Evolutionary conservation across 345 rosid species (phyloP), one percentile per base, ranked within the genome.

Genomic region (Populus simonii): DNA sequence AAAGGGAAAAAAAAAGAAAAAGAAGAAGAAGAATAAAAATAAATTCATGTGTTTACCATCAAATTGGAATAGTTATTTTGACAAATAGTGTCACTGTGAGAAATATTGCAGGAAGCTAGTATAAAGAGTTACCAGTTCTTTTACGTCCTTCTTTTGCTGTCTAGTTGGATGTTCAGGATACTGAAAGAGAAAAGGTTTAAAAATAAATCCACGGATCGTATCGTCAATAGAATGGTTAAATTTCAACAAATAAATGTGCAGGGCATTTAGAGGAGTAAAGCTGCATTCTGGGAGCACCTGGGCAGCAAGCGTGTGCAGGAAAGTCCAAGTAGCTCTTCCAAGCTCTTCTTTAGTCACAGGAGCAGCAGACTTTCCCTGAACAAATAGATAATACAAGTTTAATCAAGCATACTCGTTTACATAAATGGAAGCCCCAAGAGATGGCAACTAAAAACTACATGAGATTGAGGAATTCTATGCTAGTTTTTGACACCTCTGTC

Each of bases 141-240:
- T 96, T 43, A 92, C 93, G 79, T 93, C 98, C 79, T 86, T 92
- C 90, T 90, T 96, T 43, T 96, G 98, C 82, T 90, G 97, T 78
- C 98, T 89, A n/a, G 98, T 92, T 75, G 97, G 99, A 43, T 89
- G 89, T 79, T 93, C 99, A 55, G 99, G 99, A 85, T 96, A 96
- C 97, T 96, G 92, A 67, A 84, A 74, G 75, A 16, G 57, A 72
- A 7, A 69, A 53, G 63, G 27, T 16, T 23, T 39, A 73, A n/a
- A 55, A 8, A 22, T 47, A 41, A 73, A 66, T 31, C 53, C 70
- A 76, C 68, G 22, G 17, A 41, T 36, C 1, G 25, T 71, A 66
- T 65, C 66, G 77, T 79, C 53, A 73, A 45, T 17, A 35, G 25
- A 66, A 80, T 17, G 49, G 36, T 33, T 47, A 20, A 43, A 27